Evolutionary conservation across 1,284 basidiomycete genomes (phyloP), one percentile per base, ranked within the genome.

Genomic region (Boletus subluridellus): DNA sequence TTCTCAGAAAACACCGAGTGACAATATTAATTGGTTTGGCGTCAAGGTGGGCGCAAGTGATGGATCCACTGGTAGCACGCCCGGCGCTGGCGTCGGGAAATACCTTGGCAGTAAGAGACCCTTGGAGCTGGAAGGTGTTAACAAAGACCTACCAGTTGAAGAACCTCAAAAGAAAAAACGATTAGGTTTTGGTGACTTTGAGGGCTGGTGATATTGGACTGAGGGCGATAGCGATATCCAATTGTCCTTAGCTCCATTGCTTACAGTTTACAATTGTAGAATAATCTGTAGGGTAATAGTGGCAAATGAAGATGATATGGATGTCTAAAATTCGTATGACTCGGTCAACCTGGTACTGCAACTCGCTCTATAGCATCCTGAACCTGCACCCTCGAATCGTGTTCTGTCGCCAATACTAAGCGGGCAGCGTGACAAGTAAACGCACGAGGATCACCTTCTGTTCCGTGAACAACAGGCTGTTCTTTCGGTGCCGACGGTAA

Each of bases 1-100:
- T 21, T 21, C 60, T 11, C 75, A 80, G 60, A 82, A 83, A 64
- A 82, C 76, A 60, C 71, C 75, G 4, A 75, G 75, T 48, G 90
- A 93, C 62, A 80, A 87, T 57, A 79, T 86, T 42, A 92, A 90
- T 65, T 92, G 90, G 90, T 92, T 92, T 71, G 90, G 90, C n/a
- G 82, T 84, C 45, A 90, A 88, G 70, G 80, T 91, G 6, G 86
- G 88, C 4, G 60, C 78, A 32, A 77, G 76, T 32, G 69, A 70
- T 56, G 59, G 71, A 5, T 69, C 68, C 5, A 66, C 70, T 30
- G 67, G 68, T 15, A 70, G 60, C 14, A 76, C 70, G 30, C 30
- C 57, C 0, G 67, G 71, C 10, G 73, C 68, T 47, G 77, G 81
- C 9, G 73, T 85, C 5, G 83, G 89, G 1, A 91, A 88, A 69